Base-by-base conservation (phyloP, 768 basidiomycete species). In the Daedaleopsis nitida region DNA sequence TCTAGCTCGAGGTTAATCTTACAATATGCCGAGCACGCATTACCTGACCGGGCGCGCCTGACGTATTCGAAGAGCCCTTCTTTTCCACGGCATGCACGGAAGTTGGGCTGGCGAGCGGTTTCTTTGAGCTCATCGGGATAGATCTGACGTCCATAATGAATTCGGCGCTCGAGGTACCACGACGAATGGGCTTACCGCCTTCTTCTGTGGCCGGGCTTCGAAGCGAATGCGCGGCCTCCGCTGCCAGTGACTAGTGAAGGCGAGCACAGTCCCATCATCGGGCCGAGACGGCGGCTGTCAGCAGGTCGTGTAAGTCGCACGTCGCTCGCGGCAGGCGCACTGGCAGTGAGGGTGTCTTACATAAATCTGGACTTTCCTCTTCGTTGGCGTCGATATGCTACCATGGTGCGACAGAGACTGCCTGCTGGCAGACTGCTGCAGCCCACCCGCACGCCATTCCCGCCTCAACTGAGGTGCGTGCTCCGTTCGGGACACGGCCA, bases 351-450 rank as follows among this genome's bases (percentile, higher is more conserved):
- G 58, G 57, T 64, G 58, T 55, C 62, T 64, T 64, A 64, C 58
- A 64, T 64, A 64, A 64, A 52, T 23, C 42, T 3, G 42, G 51
- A 64, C 62, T 57, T 59, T 64, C 58, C 62, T 53, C 58, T 64
- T 7, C 43, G 42, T 50, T 38, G 62, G 62, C 52, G 50, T 44
- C 50, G 52, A 34, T n/a, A 35, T 23, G 35, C 58, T 57, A 53
- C 23, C 35, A 16, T 55, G 24, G 54, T 51, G 39, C 23, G 13
- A 32, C 62, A 19, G 44, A 56, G 53, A 43, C 10, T 58, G 38
- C 54, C 54, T 47, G 51, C 37, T 32, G 24, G 27, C 54, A 21
- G 47, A 34, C 24, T 34, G 35, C 27, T 38, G 44, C 24, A 17
- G 38, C 16, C 39, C 23, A 37, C 13, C 14, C 37, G 11, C 11